Base-by-base conservation (phyloP, 2,329 filamentous ascomycete genomes). In the Blastomyces parvus region DNA sequence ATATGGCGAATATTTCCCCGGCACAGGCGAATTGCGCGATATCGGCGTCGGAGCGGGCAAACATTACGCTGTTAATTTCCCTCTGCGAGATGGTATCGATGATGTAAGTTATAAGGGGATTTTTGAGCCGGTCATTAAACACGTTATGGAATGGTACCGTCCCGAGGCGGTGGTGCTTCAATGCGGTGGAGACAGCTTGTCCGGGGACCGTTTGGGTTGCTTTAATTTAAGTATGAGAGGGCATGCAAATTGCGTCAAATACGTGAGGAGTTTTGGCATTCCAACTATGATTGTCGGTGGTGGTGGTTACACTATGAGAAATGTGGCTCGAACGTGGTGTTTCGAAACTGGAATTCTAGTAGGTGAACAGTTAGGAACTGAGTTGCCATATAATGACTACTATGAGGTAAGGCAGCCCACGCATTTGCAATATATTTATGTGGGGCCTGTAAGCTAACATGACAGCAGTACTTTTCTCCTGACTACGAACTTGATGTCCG, bases 381-480 rank as follows among this genome's bases (percentile, higher is more conserved):
- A 89, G n/a, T 82, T 97, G 50, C 93, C 93, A 0, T 97, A 91
- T 76, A 97, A 96, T 67, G 93, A 97, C 79, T 97, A 97, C 76
- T 97, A 97, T 72, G 86, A 88, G 74, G 82, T 83, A 72, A 70
- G 76, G 66, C 30, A 53, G 40, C 13, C 38, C 27, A 9, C 4
- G 14, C 42, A n/a, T n/a, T n/a, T 56, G 7, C 1, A 38, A 30
- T 48, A 55, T 25, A 55, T 60, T 25, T 11, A 57, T 55, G 53
- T 8, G n/a, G n/a, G 13, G n/a, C 14, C n/a, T 52, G 14, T 42
- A 44, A 42, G 27, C 44, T 67, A 66, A 60, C 67, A 70, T 74
- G 68, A 77, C 27, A 38, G 22, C 66, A 84, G 80, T 88, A 88
- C 71, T 88, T 88, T 70, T 85, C 83, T 6, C 86, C 86, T 2